Evolutionary conservation across 139 green algal genomes (phyloP), one percentile per base, ranked within the genome.

Genomic region (Coelastrella sp.): DNA sequence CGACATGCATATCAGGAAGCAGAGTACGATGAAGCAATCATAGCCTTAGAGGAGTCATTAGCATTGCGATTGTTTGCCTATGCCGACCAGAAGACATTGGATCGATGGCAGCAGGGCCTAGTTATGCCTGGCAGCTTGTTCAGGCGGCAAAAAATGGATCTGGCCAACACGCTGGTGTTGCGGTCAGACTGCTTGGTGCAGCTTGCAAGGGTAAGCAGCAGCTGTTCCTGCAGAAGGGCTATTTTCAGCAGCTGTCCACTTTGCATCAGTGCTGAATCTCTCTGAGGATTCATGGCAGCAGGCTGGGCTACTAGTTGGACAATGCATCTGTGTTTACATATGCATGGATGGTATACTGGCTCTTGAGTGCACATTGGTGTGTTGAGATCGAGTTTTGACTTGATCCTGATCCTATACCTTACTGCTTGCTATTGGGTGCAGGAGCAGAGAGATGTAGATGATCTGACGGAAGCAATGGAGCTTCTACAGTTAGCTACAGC

Each of bases 11-110:
- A 80, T 30, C 67, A 80, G 27, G 45, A 71, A 68, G 80, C 67
- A 34, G 64, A 86, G 25, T 80, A 86, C 37, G 80, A 86, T 32
- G 80, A 86, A 40, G 80, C 80, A 8, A 86, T 86, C 41, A 86
- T 86, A 34, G 80, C 80, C 13, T 57, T 86, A 2, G 80, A 86
- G 23, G 80, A 86, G 51, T 86, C 80, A 23, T 43, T 86, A 7
- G 80, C 80, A 38, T 57, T 86, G 80, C 80, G 80, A 53, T 71
- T 86, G 25, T 86, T 86, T 79, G 80, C 80, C 3, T 86, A 86
- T 32, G 51, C 80, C 5, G 80, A 86, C 67, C 80, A 86, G 67
- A 62, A 66, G 30, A 79, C 67, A n/a, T 60, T 86, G 2, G 80
- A 86, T 51, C 34, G 66, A 37, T 86, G 80, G 80, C 80, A 86